Evolutionary conservation across 2,329 filamentous ascomycete species (phyloP).

Genomic region (Ophiosphaerella narmari): DNA sequence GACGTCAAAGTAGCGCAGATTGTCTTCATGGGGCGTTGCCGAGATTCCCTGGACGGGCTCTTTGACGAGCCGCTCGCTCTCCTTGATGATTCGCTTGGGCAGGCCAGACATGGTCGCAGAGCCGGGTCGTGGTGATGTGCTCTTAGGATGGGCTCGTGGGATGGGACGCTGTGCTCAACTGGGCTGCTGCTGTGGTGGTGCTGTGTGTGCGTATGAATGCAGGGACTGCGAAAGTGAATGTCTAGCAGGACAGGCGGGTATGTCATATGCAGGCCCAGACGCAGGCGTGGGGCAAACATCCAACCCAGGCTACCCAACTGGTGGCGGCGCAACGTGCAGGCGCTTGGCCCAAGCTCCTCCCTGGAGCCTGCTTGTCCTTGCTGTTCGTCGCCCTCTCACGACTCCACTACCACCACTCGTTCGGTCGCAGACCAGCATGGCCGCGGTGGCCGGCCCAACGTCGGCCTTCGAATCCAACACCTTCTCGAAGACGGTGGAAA

Average conservation of each 20-base stretch:
- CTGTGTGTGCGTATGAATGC: no score
- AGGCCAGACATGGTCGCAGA: conserved; percentile 60
- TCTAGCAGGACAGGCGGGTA: no score
- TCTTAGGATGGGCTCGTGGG: no score
- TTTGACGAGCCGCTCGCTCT: conserved; percentile 94
- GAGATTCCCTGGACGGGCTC: conserved; percentile 97
- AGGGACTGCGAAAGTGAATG: no score
- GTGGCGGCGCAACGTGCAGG: background rate
- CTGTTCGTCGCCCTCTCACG: background rate
- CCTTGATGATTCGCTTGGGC: conserved; percentile 96
- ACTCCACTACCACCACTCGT: conserved; percentile 3
- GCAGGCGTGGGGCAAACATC: background rate
- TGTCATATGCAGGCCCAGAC: no score
- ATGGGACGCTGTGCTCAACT: no score
- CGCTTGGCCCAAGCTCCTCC: background rate
- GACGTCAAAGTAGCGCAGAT: conserved; percentile 97
- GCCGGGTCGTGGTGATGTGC: no score
- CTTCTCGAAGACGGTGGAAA: conserved; percentile 82
- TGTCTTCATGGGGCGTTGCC: conserved; percentile 93
- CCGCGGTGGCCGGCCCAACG: conserved; percentile 28
- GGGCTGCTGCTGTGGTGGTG: no score
- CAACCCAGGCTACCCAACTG: background rate
- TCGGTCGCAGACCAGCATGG: conserved; percentile 19
- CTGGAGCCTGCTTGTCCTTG: background rate
- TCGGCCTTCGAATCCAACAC: conserved; percentile 82